Evolutionary conservation across 2,329 filamentous ascomycete genomes (phyloP), one percentile per base, ranked within the genome.

Genomic region (Colletotrichum spinosum): DNA sequence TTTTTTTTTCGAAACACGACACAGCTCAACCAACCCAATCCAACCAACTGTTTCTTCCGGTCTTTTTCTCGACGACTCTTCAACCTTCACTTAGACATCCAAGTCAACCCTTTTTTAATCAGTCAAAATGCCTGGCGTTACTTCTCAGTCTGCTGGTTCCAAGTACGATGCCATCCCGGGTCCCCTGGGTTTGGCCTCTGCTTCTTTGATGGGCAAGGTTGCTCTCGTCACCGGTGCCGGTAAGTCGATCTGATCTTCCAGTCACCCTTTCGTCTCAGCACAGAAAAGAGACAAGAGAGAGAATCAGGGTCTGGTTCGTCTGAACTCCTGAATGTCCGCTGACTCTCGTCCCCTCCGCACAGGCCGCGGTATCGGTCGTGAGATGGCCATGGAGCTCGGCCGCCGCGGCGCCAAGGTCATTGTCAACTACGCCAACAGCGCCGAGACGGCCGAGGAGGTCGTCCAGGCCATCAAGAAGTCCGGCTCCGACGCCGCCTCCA

Each of bases 141-240:
- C 74, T 48, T 59, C 56, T 45, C 55, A 68, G 8, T 68, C 68
- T 44, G 56, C 45, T 41, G 63, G 63, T 13, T 74, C 72, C 67
- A 77, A 76, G 69, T 77, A 77, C 70, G 76, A 79, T 69, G 67
- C 70, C 54, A 75, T 79, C 52, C 77, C 78, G 7, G 78, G 78
- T 6, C 77, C 78, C 59, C 71, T 80, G 51, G 78, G 78, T 38
- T 60, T 80, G 53, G 75, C 72, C 34, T 79, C 78, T 42, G 78
- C 78, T 84, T 93, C 91, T 54, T 86, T 97, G 70, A 89, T 93
- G 73, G 92, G 92, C 72, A 97, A 97, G 78, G 88, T 96, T 45
- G 92, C 91, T 69, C 92, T 97, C 66, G 87, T 97, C 48, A 97
- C 93, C 0, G 93, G 93, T 58, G 77, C 78, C 65, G 78, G 78